A percentile compares a stretch with the other conserved stretches of the same genome.
These are phyloP conservation scores for Leccinum imitatum DNA, from an alignment of 768 basidiomycete species.

Conservation along the genomic window DNA sequence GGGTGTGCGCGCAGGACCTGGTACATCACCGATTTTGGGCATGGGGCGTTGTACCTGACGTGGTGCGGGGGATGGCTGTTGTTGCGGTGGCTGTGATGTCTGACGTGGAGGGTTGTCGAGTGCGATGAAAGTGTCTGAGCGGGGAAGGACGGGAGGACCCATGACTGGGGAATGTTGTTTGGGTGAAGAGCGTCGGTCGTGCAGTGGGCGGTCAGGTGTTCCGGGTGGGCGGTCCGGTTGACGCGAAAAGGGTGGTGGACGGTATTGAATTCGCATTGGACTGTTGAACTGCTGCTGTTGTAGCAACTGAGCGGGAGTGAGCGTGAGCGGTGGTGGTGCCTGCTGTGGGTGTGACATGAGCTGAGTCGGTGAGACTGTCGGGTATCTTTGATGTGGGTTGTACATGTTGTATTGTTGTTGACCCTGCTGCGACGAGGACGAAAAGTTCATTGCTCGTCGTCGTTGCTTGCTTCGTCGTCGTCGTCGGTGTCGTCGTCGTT, in stretches of 20 bases:
- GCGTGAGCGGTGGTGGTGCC: slow-evolving; percentile 20
- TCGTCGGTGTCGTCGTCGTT: background rate
- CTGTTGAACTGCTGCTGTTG: slow-evolving; percentile 33
- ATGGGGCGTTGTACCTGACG: slow-evolving; percentile 17
- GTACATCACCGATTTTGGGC: slow-evolving; percentile 23
- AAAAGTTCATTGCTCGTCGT: slow-evolving; percentile 20
- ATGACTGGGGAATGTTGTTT: slow-evolving; percentile 23
- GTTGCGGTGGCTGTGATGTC: slow-evolving; percentile 27
- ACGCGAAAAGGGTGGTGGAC: slow-evolving; percentile 18
- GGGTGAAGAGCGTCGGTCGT: slow-evolving; percentile 24
- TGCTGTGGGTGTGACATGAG: slow-evolving; percentile 21
- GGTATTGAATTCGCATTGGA: slow-evolving; percentile 11
- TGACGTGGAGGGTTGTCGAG: slow-evolving; percentile 24
- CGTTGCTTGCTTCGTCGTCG: background rate
- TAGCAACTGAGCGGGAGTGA: slow-evolving; percentile 39
- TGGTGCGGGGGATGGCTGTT: slow-evolving; percentile 27
- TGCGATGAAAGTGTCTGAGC: slow-evolving; percentile 13
- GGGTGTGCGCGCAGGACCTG: no score
- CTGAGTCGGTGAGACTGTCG: slow-evolving; percentile 25
- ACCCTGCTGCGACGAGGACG: slow-evolving; percentile 22
- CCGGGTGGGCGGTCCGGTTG: slow-evolving; percentile 29
- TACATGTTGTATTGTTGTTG: slow-evolving; percentile 19
- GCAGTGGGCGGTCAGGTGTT: slow-evolving; percentile 6
- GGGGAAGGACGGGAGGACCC: slow-evolving; percentile 5
- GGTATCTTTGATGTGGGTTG: slow-evolving; percentile 2